phyloP scores from a whole-genome alignment of 306 rosid species.

The Castanospermum australe region DNA sequence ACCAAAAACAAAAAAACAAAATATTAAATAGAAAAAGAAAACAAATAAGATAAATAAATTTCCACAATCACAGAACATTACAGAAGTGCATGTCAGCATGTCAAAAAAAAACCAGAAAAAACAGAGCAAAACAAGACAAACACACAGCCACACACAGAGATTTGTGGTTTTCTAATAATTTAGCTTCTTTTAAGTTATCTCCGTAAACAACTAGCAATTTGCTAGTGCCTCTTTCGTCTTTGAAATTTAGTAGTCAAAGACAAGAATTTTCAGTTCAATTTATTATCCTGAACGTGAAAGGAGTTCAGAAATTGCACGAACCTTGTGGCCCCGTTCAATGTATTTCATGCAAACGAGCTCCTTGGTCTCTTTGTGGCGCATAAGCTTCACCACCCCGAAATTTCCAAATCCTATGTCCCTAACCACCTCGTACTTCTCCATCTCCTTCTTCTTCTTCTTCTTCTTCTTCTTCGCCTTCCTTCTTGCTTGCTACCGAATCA shows the following conservation, averaged over 20 bases:
- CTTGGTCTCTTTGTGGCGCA: conserved; percentile 56
- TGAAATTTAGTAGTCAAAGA: too few species aligned
- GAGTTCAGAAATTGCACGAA: background rate
- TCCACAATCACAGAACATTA: background rate
- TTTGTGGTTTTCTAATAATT: too few species aligned
- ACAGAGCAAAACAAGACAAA: too few species aligned
- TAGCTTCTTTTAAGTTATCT: too few species aligned
- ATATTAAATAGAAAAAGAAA: background rate
- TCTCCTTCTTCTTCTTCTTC: background rate
- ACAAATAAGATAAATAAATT: background rate
- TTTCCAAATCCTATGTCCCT: conserved; percentile 61
- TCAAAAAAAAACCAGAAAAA: background rate
- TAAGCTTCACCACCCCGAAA: conserved; percentile 51
- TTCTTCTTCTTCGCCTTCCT: background rate
- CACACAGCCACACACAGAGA: too few species aligned
- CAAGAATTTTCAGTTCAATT: too few species aligned
- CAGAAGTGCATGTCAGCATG: background rate
- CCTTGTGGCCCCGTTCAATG: conserved; percentile 47
- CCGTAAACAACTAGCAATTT: too few species aligned
- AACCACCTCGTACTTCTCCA: conserved; percentile 63
- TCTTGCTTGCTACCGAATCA: too few species aligned
- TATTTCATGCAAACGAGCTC: conserved; percentile 62
- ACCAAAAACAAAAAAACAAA: too few species aligned
- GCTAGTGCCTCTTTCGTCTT: too few species aligned
- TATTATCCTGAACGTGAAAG: background rate